Evolutionary conservation across 257 asterid genomes (phyloP).

Genomic region (Jaltomata sinuosa): DNA sequence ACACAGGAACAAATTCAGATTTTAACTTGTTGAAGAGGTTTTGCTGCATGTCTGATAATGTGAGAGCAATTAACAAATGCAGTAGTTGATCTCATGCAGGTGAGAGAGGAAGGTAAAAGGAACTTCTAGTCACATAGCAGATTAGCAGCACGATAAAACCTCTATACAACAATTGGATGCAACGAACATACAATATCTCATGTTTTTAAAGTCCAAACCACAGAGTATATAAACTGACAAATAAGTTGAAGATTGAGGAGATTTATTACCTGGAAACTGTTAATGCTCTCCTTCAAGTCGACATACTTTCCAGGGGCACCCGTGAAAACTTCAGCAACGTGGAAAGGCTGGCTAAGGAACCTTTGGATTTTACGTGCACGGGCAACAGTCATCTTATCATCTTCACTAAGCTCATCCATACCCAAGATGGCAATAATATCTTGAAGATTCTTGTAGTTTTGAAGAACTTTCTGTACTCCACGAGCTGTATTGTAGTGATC

Average conservation of each 20-base stretch:
- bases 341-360: constrained; percentile 98
- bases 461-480: constrained; percentile 96
- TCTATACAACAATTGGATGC: background rate
- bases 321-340: constrained; percentile 97
- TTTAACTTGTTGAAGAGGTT: background rate
- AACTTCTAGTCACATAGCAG: background rate
- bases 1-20: background rate
- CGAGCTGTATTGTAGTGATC: constrained; percentile 96
- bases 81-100: background rate
- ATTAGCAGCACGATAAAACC: background rate
- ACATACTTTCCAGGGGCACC: constrained; percentile 98
- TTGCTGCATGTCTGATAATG: background rate
- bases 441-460: constrained; percentile 95
- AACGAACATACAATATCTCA: background rate
- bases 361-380: constrained; percentile 92
- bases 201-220: background rate
- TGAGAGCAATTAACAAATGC: background rate
- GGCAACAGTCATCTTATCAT: constrained; percentile 92
- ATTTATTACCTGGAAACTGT: constrained; percentile 78
- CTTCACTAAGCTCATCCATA: constrained; percentile 99
- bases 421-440: constrained; percentile 98
- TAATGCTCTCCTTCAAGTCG: constrained; percentile 86
- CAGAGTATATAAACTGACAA: background rate
- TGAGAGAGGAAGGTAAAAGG: background rate
- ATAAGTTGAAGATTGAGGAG: background rate